These are phyloP conservation scores for Camellia japonica DNA, from an alignment of 148 eudicot genomes.

Conservation along the genomic window DNA sequence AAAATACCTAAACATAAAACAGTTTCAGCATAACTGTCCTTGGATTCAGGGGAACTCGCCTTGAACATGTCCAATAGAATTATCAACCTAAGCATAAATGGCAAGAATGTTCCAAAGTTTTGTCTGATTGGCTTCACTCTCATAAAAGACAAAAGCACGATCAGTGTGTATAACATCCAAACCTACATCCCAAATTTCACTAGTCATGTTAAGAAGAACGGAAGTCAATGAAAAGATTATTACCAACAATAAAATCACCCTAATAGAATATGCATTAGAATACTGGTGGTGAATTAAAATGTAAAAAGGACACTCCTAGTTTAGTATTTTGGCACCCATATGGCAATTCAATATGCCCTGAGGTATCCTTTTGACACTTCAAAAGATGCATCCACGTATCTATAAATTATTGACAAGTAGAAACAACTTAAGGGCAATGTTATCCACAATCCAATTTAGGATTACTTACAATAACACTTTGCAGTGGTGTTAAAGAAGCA, in stretches of 20 bases:
- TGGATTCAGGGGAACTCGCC: constrained; percentile 40
- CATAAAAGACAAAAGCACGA: constrained; percentile 74
- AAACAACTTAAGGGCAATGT: background rate
- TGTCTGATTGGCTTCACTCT: constrained; percentile 74
- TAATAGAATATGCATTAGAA: background rate
- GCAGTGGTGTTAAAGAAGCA: background rate
- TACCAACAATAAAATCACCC: background rate
- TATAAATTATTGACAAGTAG: background rate
- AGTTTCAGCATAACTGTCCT: background rate
- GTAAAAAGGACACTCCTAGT: background rate
- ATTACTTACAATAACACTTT: background rate
- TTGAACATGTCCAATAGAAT: constrained; percentile 88
- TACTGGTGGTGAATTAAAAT: constrained; percentile 5
- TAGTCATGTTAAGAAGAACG: background rate
- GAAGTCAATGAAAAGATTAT: background rate
- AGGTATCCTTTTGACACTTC: background rate
- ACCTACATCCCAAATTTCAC: constrained; percentile 38
- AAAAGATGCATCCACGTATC: background rate
- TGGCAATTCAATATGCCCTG: constrained; percentile 6
- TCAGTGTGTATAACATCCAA: constrained; percentile 93
- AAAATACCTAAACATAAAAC: background rate
- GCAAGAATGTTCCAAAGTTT: constrained; percentile 89
- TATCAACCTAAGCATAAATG: constrained; percentile 83
- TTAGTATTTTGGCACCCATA: constrained; percentile 7
- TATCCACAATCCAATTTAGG: background rate